These are phyloP conservation scores for Podospora comata DNA, from an alignment of 495 filamentous ascomycete species.

Conservation along the genomic window DNA sequence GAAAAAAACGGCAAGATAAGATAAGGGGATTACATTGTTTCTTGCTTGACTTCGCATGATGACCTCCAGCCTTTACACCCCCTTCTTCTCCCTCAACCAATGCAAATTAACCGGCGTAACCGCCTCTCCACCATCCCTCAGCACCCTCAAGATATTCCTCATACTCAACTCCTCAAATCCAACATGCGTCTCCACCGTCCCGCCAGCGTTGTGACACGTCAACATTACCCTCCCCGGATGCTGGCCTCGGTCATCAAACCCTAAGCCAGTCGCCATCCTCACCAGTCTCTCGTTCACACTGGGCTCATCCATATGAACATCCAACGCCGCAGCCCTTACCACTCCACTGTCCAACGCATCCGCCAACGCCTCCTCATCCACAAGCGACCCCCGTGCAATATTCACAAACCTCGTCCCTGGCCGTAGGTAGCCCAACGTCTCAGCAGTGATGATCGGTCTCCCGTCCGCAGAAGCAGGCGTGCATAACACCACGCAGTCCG, in stretches of 20 bases:
- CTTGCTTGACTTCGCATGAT: too few species aligned
- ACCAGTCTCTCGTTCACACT: conserved; percentile 46
- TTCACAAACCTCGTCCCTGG: conserved; percentile 63
- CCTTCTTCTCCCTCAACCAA: conserved; percentile 33
- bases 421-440: conserved; percentile 52
- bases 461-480: conserved; percentile 59
- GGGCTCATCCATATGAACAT: conserved; percentile 66
- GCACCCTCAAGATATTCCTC: conserved; percentile 64
- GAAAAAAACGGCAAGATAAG: too few species aligned
- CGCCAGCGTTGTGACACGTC: conserved; percentile 69
- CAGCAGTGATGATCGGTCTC: conserved; percentile 50
- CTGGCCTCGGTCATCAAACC: neutral
- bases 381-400: conserved; percentile 65
- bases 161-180: conserved; percentile 72
- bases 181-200: conserved; percentile 65
- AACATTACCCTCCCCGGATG: conserved; percentile 52
- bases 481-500: conserved; percentile 67
- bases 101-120: conserved; percentile 66
- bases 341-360: conserved; percentile 56
- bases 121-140: conserved; percentile 47
- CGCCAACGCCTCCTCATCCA: conserved; percentile 67
- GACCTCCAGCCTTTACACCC: neutral
- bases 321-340: conserved; percentile 58
- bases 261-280: conserved; percentile 36
- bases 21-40: too few species aligned